Base-by-base conservation (phyloP, 208 protist genomes). In the Leishmania major region DNA sequence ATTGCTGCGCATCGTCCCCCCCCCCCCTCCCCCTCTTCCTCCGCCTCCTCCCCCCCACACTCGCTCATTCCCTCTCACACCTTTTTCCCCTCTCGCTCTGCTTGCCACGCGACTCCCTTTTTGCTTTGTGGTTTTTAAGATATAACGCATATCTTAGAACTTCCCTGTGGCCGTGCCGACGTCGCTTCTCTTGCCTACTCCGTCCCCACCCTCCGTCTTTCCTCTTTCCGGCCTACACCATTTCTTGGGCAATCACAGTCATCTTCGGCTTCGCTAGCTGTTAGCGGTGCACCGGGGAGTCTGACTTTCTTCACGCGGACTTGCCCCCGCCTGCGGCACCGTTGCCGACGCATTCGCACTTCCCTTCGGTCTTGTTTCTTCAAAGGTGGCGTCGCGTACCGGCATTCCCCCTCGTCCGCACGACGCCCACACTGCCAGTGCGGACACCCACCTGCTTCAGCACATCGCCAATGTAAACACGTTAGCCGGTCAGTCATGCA, bases 301-400 rank as follows among this genome's bases (percentile, higher is more conserved):
- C 19, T 74, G 22, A 19, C 40, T 31, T 31, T 51, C 6, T 55
- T 51, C 45, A 35, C 62, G 15, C 28, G 22, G 70, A 55, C 28
- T 35, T 74, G 28, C 47, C 40, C 45, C 47, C 70, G 70, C 70
- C 70, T 31, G 70, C 40, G 43, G 45, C 70, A 74, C 2, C 13
- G n/a, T 25, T 45, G 31, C 37, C 4, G 70, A 31, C 70, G 47
- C 70, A 47, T 72, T 72, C 22, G 51, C 53, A 3, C 31, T 77
- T 64, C 35, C 73, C n/a, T 77, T n/a, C 6, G n/a, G n/a, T 62
- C 47, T 8, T 15, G 31, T 45, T 62, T 77, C 43, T 77, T 76
- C 31, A 57, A 84, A 88, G 72, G 75, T 87, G 79, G 82, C 79
- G 75, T 85, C 80, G 25, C 45, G n/a, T 79, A 47, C 74, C 67